Evolutionary conservation across 2,329 filamentous ascomycete genomes (phyloP), one percentile per base, ranked within the genome.

Genomic region (Pestalotiopsis sp.): DNA sequence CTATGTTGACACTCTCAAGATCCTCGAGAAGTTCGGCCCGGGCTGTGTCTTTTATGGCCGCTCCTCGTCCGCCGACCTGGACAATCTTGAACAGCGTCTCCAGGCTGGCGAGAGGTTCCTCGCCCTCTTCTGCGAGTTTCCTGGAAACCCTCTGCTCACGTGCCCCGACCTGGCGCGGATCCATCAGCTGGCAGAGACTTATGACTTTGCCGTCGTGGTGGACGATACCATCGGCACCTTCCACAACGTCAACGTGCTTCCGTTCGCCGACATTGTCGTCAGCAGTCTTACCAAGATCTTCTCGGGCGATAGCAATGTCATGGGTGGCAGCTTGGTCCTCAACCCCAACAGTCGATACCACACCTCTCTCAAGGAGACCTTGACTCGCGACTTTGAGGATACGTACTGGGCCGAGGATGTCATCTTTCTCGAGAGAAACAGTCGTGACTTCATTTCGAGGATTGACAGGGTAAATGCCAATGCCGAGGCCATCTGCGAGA

Each of bases 181-280:
- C 69, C 91, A 93, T 49, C 79, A 81, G 17, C 83, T 99, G 31
- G 95, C 95, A 1, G 90, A 97, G 77, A 85, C 89, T 71, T 97
- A 94, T 80, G 92, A 93, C 76, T 98, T 99, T 78, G 92, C 91
- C 25, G 90, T 98, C 13, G 93, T 98, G 2, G 89, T 99, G 2
- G 96, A 99, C 80, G 96, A 99, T 81, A 98, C 96, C 0, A 93
- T 99, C 70, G 95, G 95, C 74, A 99, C 96, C 68, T 97, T 98
- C 78, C 90, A 97, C 77, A 99, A 99, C 78, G 91, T 98, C 75
- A 94, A 98, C 78, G 93, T 99, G 4, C 87, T 99, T 4, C 93
- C 92, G 2, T 92, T 91, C 77, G 93, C 94, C 69, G 96, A 99
- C 80, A 86, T 98, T 17, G 93, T 98, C 4, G 95, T 97, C 68